phyloP scores from a whole-genome alignment of 2,329 filamentous ascomycete species.

The Neopestalotiopsis sp. region DNA sequence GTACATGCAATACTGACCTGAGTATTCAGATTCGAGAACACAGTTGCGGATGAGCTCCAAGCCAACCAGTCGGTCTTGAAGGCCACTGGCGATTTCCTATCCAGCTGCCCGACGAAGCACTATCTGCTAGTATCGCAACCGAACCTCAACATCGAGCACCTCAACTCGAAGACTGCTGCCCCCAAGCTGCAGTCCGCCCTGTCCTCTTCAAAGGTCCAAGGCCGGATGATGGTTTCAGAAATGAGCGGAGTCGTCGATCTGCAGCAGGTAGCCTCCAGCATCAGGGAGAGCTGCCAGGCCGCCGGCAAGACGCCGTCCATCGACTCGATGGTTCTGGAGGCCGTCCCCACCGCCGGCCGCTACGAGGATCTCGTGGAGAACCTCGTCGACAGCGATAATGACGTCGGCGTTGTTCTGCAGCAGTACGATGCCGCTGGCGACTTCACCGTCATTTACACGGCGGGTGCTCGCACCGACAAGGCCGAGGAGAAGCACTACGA shows the following conservation, averaged over 20 bases:
- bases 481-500: constrained; percentile 60
- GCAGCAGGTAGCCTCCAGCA: constrained; percentile 47
- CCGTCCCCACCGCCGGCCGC: constrained; percentile 42
- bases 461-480: constrained; percentile 56
- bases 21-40: background rate
- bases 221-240: constrained; percentile 59
- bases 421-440: constrained; percentile 45
- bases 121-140: constrained; percentile 84
- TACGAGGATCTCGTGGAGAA: constrained; percentile 49
- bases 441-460: constrained; percentile 80
- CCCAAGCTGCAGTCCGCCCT: constrained; percentile 55
- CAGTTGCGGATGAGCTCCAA: constrained; percentile 47
- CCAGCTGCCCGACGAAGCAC: constrained; percentile 72
- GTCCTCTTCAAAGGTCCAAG: constrained; percentile 39
- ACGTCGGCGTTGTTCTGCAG: constrained; percentile 56
- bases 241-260: constrained; percentile 57
- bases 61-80: constrained; percentile 50
- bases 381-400: constrained; percentile 55
- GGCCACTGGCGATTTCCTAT: constrained; percentile 58
- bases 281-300: constrained; percentile 52
- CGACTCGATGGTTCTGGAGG: constrained; percentile 46
- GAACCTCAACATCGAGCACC: constrained; percentile 73
- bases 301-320: constrained; percentile 44
- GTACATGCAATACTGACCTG: constrained; percentile 22
- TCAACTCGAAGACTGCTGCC: constrained; percentile 54